Base-by-base conservation (phyloP, 2,329 filamentous ascomycete species). In the Aspergillus jensenii region DNA sequence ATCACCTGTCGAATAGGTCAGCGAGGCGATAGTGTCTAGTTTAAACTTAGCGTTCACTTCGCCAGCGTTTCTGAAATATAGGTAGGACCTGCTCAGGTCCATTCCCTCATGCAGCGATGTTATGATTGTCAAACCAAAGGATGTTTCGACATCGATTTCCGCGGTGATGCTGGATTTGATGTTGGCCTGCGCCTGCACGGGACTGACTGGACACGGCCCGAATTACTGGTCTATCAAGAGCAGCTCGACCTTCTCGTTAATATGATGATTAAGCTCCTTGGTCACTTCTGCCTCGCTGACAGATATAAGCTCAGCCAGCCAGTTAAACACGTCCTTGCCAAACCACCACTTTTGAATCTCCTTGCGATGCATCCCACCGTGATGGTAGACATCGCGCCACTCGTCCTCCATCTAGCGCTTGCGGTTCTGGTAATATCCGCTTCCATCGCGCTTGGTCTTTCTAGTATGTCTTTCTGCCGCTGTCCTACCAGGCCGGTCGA, bases 341-440 rank as follows among this genome's bases (percentile, higher is more conserved):
- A 76, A 76, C 74, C 73, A 77, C 2, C 73, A 70, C 59, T 75
- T 66, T 53, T 77, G 67, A 0, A 77, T 58, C 9, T 77, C 69
- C 3, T 61, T 59, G 27, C 44, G 58, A 19, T 56, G 54, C 12
- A 76, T 43, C 4, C 56, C 66, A 6, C 65, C 66, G 50, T 62
- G 62, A 50, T 76, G 69, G 19, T 59, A 57, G 61, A 72, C 74
- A 23, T 77, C 69, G 0, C 74, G 67, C 60, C 63, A 77, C 58
- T 73, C 73, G 2, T 76, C 71, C 57, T 78, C 75, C 2, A 78
- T 69, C 74, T 71, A 78, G 17, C 72, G 66, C 23, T 61, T 64
- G 19, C 69, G 74, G 58, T 69, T 75, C 1, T 69, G 65, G 2
- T 66, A 61, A 14, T 69, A 55, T 7, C 73, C 70, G 0, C 61